A percentile compares a stretch with the other conserved stretches of the same genome.
Evolutionary conservation across 2,329 filamentous ascomycete species (phyloP).

Genomic region (Simplicillium sp.): DNA sequence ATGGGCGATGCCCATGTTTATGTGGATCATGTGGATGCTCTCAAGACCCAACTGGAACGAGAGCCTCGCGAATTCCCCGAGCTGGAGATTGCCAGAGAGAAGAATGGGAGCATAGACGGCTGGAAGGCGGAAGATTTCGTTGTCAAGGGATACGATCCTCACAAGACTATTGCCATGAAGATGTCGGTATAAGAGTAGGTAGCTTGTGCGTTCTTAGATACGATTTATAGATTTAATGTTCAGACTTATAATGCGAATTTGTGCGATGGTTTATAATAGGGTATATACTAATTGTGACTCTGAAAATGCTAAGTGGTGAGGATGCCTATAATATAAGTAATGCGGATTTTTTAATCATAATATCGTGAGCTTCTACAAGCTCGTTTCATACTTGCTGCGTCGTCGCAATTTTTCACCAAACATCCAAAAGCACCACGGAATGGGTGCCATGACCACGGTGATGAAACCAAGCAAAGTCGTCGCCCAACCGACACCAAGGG

Average conservation of each 20-base stretch:
- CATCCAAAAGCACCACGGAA: constrained; percentile 20
- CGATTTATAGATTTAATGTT: not conserved
- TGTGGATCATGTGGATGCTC: constrained; percentile 79
- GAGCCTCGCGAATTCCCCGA: constrained; percentile 76
- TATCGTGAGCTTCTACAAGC: constrained; percentile 6
- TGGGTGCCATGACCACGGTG: constrained; percentile 23
- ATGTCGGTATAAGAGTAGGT: constrained; percentile 71
- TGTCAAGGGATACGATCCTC: constrained; percentile 79
- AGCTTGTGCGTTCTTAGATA: not conserved
- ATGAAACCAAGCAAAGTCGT: constrained; percentile 31
- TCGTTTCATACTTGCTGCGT: constrained; percentile 16
- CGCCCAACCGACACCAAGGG: constrained; percentile 32
- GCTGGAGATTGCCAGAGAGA: constrained; percentile 60
- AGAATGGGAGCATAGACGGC: constrained; percentile 72
- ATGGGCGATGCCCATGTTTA: constrained; percentile 99
- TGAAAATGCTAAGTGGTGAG: not conserved
- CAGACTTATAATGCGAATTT: not conserved
- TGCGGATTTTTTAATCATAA: not conserved
- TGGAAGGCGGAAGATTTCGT: constrained; percentile 86
- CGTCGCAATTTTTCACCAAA: constrained; percentile 13
- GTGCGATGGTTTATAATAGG: not conserved
- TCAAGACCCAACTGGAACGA: constrained; percentile 69
- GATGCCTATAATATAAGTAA: not conserved
- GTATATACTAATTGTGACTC: not conserved
- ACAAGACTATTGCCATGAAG: constrained; percentile 93